These are phyloP conservation scores for Cyberlindnera samutprakarnensis DNA, from an alignment of 805 yeast species.

Conservation along the genomic window DNA sequence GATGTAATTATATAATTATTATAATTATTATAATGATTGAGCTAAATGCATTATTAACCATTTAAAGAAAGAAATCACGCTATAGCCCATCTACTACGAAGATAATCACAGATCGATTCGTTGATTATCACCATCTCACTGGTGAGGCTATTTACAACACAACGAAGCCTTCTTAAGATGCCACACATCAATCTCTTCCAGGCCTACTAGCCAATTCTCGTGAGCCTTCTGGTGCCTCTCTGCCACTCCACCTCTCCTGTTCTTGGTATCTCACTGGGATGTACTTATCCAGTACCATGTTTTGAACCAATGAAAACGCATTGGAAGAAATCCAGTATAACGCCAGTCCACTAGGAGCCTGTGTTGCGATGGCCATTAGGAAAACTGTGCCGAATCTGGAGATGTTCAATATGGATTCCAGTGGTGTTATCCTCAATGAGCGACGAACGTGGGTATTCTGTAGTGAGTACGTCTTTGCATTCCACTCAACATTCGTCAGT, in stretches of 20 bases:
- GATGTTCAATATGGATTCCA: conserved; percentile 59
- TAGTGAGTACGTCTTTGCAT: conserved; percentile 50
- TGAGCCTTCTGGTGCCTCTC: no score
- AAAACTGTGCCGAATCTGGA: conserved; percentile 72
- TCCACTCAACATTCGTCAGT: conserved; percentile 77
- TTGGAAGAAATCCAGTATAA: conserved; percentile 92
- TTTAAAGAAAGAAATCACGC: no score
- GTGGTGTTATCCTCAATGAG: conserved; percentile 44
- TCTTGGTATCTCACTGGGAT: conserved; percentile 18
- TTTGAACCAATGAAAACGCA: conserved; percentile 67
- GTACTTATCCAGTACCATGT: conserved; percentile 51
- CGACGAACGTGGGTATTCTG: conserved; percentile 31
- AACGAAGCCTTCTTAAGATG: no score
- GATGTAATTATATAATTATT: no score
- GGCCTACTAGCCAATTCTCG: no score
- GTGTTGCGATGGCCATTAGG: conserved; percentile 76
- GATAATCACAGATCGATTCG: no score
- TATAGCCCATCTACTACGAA: no score
- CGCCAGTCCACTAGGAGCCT: conserved; percentile 76
- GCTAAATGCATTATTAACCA: no score
- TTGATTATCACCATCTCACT: no score
- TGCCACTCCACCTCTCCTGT: conserved; percentile 6
- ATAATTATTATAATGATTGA: background rate
- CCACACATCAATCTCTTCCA: no score
- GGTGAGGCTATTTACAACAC: no score